Conservation (phyloP, 148 eudicot species). For the Vaccinium macrocarpon region DNA sequence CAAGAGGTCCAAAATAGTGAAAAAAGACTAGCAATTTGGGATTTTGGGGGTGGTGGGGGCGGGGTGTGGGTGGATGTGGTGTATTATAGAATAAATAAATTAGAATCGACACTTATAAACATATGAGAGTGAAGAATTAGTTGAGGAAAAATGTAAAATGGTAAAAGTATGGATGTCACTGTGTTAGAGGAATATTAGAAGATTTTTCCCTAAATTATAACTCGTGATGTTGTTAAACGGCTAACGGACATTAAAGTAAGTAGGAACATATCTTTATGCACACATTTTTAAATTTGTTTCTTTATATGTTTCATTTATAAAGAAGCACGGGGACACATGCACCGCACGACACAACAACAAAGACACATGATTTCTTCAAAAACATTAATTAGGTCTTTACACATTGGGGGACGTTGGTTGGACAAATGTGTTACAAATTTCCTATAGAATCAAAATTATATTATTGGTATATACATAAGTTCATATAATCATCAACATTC, state of each 20-base stretch:
- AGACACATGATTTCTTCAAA: neutral
- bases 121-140: neutral
- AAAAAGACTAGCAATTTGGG: neutral
- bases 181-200: neutral
- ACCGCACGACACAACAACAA: neutral
- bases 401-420: neutral
- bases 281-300: neutral
- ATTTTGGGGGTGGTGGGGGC: too few species aligned
- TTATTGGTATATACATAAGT: neutral
- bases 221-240: neutral
- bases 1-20: neutral
- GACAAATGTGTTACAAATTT: neutral
- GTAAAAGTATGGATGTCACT: neutral
- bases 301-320: neutral
- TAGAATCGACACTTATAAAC: neutral
- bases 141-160: neutral
- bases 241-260: neutral
- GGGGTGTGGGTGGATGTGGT: too few species aligned
- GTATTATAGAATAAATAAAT: neutral
- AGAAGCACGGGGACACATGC: neutral
- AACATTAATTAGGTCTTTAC: neutral
- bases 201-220: neutral
- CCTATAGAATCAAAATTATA: neutral
- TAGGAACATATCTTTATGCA: neutral
- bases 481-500: neutral